phyloP scores from a whole-genome alignment of 1,139 yeast genomes.

The Tardiomyces digboiensis region DNA sequence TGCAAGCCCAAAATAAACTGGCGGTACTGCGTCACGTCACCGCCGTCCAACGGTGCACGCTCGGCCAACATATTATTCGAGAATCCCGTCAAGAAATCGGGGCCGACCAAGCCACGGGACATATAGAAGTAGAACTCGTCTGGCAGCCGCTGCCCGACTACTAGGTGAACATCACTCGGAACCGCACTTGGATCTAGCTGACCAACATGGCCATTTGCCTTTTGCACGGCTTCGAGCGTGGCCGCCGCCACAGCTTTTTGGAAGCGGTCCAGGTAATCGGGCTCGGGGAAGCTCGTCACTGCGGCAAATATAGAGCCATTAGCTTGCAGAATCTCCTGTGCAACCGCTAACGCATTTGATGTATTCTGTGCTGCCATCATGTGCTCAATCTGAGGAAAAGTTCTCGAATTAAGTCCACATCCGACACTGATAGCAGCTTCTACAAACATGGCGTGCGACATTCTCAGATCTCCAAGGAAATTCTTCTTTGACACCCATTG shows the following conservation, averaged over 20 bases:
- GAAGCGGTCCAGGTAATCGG: slow-evolving; percentile 30
- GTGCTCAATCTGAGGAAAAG: slow-evolving; percentile 41
- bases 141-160: slow-evolving; percentile 79
- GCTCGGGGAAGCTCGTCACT: slow-evolving; percentile 15
- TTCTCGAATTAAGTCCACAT: slow-evolving; percentile 60
- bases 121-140: slow-evolving; percentile 79
- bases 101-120: slow-evolving; percentile 64
- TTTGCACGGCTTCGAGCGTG: slow-evolving; percentile 60
- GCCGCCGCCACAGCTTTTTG: slow-evolving; percentile 45
- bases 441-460: slow-evolving; percentile 55
- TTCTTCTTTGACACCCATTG: slow-evolving; percentile 53
- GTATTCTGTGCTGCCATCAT: slow-evolving; percentile 23
- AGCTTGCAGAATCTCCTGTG: slow-evolving; percentile 34
- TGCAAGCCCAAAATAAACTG: slow-evolving; percentile 41
- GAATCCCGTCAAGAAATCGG: slow-evolving; percentile 58
- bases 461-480: slow-evolving; percentile 48
- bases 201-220: slow-evolving; percentile 58
- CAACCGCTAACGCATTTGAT: slow-evolving; percentile 29
- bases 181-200: slow-evolving; percentile 34
- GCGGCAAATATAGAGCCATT: slow-evolving; percentile 39
- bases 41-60: slow-evolving; percentile 64
- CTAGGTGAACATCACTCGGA: slow-evolving; percentile 76
- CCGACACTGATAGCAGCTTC: slow-evolving; percentile 77
- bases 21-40: slow-evolving; percentile 47
- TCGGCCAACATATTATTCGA: slow-evolving; percentile 56